Base-by-base conservation (phyloP, 2,329 filamentous ascomycete species). In the Albifimbria verrucaria region DNA sequence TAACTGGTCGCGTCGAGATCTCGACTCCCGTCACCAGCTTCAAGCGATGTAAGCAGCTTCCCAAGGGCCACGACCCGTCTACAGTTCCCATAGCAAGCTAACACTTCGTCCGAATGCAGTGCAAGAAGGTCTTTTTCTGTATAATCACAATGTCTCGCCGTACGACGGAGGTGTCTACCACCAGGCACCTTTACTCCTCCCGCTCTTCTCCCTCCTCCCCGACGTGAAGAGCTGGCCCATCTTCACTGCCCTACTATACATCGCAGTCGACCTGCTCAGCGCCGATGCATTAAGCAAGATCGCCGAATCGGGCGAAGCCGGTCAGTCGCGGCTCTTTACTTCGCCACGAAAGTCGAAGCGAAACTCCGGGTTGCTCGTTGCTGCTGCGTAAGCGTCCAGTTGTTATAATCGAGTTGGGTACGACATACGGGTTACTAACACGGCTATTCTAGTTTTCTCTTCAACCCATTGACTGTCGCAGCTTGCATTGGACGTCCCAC, bases 11-110 rank as follows among this genome's bases (percentile, higher is more conserved):
- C 67, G 94, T 97, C 64, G 94, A 99, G 78, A 88, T 99, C 65
- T 97, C 94, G 44, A 99, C 94, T 21, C 93, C 94, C 39, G 89
- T 97, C 46, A 97, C 91, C 63, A 96, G 93, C 81, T 99, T 97
- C 82, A 97, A 97, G 78, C 85, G 94, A 83, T 78, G 92, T 96
- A 80, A 72, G 88, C 72, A 42, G 5, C 23, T 49, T 20, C n/a
- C n/a, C n/a, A n/a, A n/a, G n/a, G n/a, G n/a, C n/a, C n/a, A n/a
- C n/a, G n/a, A n/a, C n/a, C 10, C 41, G 28, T n/a, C 18, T 24
- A n/a, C 52, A 63, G 57, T 59, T n/a, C n/a, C n/a, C n/a, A n/a
- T n/a, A n/a, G n/a, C n/a, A n/a, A n/a, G n/a, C n/a, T n/a, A n/a
- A n/a, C n/a, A n/a, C n/a, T n/a, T n/a, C n/a, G n/a, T 24, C 11